phyloP scores from a whole-genome alignment of 2,329 filamentous ascomycete genomes.

The Cladophialophora exuberans region DNA sequence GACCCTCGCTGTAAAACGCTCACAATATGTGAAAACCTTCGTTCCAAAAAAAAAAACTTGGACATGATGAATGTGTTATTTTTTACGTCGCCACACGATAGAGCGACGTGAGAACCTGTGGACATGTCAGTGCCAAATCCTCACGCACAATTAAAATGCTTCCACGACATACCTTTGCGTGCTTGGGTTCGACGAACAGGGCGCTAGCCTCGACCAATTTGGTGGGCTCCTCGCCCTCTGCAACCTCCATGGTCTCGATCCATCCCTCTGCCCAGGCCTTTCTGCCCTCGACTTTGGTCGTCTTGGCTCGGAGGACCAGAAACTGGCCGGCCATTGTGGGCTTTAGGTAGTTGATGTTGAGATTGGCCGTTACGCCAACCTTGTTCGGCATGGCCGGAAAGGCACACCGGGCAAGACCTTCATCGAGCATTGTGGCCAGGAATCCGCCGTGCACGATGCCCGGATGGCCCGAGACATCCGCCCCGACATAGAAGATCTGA shows the following conservation, averaged over 20 bases:
- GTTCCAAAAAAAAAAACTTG: not conserved
- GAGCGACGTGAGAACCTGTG: constrained; percentile 32
- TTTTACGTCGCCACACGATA: constrained; percentile 23
- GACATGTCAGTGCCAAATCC: constrained; percentile 7
- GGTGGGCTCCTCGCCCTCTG: constrained; percentile 63
- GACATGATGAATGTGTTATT: not conserved
- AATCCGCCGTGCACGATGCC: constrained; percentile 89
- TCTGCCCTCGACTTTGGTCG: constrained; percentile 82
- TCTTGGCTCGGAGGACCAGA: constrained; percentile 77
- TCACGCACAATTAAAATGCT: not conserved
- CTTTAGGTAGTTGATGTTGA: constrained; percentile 79
- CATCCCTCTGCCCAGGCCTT: constrained; percentile 93
- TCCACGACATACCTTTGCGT: constrained; percentile 65
- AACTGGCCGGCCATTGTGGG: constrained; percentile 77
- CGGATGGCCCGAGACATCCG: constrained; percentile 83
- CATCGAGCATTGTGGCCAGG: constrained; percentile 89
- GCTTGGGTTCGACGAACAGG: constrained; percentile 85
- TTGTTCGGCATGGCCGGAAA: constrained; percentile 87
- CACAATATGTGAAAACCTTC: not conserved
- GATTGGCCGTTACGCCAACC: constrained; percentile 81
- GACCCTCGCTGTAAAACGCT: not conserved
- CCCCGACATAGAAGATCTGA: constrained; percentile 75
- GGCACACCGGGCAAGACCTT: constrained; percentile 84
- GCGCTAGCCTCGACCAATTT: constrained; percentile 82
- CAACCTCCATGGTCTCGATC: constrained; percentile 74